Percentiles rank a stretch among this genome's conserved stretches.
Evolutionary conservation across 1,284 basidiomycete genomes (phyloP).

Genomic region (Apiotrichum domesticum): DNA sequence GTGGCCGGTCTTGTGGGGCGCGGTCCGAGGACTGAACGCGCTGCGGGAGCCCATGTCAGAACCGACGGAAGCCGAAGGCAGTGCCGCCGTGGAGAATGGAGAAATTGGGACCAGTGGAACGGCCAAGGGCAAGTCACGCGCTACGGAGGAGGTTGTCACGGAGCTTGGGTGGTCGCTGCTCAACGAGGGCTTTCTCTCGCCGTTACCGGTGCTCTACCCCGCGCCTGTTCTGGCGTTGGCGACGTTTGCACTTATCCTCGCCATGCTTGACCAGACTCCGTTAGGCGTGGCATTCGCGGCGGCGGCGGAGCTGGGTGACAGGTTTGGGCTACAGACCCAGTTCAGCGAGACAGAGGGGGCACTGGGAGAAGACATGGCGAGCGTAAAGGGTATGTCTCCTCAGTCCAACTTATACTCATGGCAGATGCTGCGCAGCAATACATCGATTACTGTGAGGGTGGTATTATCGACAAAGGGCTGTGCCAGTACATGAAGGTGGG

Average conservation of each 20-base stretch:
- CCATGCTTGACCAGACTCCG: constrained; percentile 19
- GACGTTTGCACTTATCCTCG: constrained; percentile 24
- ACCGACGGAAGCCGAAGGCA: not conserved
- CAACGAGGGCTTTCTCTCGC: constrained; percentile 26
- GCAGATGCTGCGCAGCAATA: constrained; percentile 11
- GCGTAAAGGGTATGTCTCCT: constrained; percentile 21
- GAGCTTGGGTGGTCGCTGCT: constrained; percentile 29
- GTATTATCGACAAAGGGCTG: constrained; percentile 11
- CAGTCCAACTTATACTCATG: not conserved
- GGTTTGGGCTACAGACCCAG: constrained; percentile 26
- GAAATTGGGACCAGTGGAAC: not conserved
- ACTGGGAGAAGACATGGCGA: constrained; percentile 15
- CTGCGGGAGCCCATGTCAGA: constrained; percentile 1
- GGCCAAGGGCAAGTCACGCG: constrained; percentile 14
- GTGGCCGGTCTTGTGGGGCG: constrained; percentile 64
- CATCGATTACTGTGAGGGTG: constrained; percentile 10
- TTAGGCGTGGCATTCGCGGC: constrained; percentile 14
- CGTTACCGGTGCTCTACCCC: constrained; percentile 26
- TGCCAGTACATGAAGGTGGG: constrained; percentile 5
- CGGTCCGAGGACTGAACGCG: constrained; percentile 49
- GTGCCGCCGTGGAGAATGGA: not conserved
- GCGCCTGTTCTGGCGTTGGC: constrained; percentile 26
- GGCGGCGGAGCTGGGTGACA: constrained; percentile 24
- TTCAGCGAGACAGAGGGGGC: constrained; percentile 13
- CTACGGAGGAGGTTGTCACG: constrained; percentile 17